Conservation (phyloP, 176 grass and related monocot genomes). For the Cenchrus americanus region DNA sequence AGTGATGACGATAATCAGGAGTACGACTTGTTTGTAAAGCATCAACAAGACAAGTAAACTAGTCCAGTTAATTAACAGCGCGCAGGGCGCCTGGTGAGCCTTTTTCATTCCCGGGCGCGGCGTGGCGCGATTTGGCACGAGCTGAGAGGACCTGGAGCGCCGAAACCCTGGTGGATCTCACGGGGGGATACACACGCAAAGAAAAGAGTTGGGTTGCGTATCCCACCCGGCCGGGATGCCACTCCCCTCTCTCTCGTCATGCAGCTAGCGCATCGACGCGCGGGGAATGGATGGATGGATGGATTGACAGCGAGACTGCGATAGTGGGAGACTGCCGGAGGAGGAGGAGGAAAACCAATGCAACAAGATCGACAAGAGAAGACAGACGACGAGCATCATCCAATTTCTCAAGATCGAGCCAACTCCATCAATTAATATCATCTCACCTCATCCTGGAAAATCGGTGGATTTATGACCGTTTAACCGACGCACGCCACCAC, state of each 20-base stretch:
- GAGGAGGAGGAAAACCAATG: background rate
- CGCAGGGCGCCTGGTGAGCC: too few relatives aligned
- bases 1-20: too few relatives aligned
- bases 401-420: too few relatives aligned
- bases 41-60: too few relatives aligned
- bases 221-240: background rate
- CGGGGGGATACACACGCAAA: slow-evolving; percentile 44
- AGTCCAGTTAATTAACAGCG: too few relatives aligned
- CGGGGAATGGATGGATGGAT: background rate
- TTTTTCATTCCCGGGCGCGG: too few relatives aligned
- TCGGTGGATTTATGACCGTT: slow-evolving; percentile 17
- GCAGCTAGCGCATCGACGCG: too few relatives aligned
- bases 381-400: too few relatives aligned
- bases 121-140: background rate
- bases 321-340: background rate
- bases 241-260: background rate
- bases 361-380: too few relatives aligned
- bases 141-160: background rate
- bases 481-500: slow-evolving; percentile 17
- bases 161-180: slow-evolving; percentile 39
- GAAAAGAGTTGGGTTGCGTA: slow-evolving; percentile 33
- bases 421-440: background rate
- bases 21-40: too few relatives aligned
- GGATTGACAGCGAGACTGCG: slow-evolving; percentile 15
- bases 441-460: background rate